Conservation (phyloP, 495 filamentous ascomycete genomes). For the Penicillium soppii region DNA sequence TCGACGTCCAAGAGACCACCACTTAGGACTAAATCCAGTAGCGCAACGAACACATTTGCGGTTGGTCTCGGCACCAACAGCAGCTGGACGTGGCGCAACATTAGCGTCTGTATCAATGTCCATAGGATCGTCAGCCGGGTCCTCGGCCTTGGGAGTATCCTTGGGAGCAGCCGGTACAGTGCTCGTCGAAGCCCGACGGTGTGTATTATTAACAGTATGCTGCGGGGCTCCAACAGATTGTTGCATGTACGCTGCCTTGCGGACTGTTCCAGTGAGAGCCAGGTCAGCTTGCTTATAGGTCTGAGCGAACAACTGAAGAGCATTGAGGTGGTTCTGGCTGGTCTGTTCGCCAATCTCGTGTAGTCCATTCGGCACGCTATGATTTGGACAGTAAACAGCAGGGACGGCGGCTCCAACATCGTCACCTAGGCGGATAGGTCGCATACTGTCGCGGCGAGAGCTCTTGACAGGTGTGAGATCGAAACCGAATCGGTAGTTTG, state of each 20-base stretch:
- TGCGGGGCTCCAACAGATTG: constrained; percentile 42
- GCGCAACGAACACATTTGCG: constrained; percentile 42
- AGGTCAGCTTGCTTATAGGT: constrained; percentile 96
- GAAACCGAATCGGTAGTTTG: constrained; percentile 80
- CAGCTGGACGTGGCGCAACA: constrained; percentile 13
- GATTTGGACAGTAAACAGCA: constrained; percentile 87
- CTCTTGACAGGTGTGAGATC: constrained; percentile 89
- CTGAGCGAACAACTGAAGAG: constrained; percentile 78
- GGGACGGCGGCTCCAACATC: constrained; percentile 77
- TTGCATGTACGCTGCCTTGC: constrained; percentile 74
- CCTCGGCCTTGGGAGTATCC: constrained; percentile 35
- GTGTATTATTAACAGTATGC: constrained; percentile 20
- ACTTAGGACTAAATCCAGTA: constrained; percentile 40
- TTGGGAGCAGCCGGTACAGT: constrained; percentile 23
- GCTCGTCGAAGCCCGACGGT: constrained; percentile 41
- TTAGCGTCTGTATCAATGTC: constrained; percentile 36
- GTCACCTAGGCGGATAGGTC: constrained; percentile 68
- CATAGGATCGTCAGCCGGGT: constrained; percentile 31
- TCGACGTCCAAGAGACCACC: constrained; percentile 41
- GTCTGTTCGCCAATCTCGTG: constrained; percentile 76
- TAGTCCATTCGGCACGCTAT: constrained; percentile 65
- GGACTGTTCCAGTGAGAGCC: constrained; percentile 81
- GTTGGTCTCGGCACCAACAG: constrained; percentile 14
- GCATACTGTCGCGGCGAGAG: constrained; percentile 73
- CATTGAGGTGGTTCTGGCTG: constrained; percentile 59